Evolutionary conservation across 352 stramenopile genomes (phyloP).

Genomic region (Phytophthora foliorum): DNA sequence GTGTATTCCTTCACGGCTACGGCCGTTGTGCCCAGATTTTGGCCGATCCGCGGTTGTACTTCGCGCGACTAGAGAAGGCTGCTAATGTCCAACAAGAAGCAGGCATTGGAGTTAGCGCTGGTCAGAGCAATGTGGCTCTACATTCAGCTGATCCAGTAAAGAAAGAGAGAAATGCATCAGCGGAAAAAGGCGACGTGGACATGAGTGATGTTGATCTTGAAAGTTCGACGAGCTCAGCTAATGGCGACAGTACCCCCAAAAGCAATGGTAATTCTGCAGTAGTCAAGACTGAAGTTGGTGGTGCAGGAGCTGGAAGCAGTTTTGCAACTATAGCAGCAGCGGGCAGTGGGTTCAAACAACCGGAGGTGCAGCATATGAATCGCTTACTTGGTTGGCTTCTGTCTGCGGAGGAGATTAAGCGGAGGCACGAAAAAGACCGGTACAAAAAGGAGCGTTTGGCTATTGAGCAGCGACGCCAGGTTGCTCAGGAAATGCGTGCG

Average conservation of each 20-base stretch:
- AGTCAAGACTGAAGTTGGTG: constrained; percentile 34
- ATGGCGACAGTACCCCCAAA: constrained; percentile 41
- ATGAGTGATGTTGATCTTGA: constrained; percentile 65
- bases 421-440: constrained; percentile 80
- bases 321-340: constrained; percentile 10
- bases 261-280: constrained; percentile 30
- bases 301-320: constrained; percentile 2
- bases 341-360: constrained; percentile 82
- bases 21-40: constrained; percentile 88
- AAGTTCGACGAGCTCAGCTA: constrained; percentile 54
- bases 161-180: constrained; percentile 18
- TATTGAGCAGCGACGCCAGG: constrained; percentile 80
- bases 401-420: constrained; percentile 87
- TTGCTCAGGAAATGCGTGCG: constrained; percentile 74
- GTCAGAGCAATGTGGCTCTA: neutral
- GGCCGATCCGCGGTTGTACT: constrained; percentile 76
- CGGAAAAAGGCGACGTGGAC: constrained; percentile 30
- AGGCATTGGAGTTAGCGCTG: constrained; percentile 16
- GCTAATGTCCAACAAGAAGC: constrained; percentile 39
- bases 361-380: constrained; percentile 92
- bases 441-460: constrained; percentile 81
- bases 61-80: constrained; percentile 70
- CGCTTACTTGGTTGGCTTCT: constrained; percentile 87
- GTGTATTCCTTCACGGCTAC: constrained; percentile 90
- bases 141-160: constrained; percentile 19